phyloP scores from a whole-genome alignment of 805 yeast genomes.

The Cephaloascus albidus region DNA sequence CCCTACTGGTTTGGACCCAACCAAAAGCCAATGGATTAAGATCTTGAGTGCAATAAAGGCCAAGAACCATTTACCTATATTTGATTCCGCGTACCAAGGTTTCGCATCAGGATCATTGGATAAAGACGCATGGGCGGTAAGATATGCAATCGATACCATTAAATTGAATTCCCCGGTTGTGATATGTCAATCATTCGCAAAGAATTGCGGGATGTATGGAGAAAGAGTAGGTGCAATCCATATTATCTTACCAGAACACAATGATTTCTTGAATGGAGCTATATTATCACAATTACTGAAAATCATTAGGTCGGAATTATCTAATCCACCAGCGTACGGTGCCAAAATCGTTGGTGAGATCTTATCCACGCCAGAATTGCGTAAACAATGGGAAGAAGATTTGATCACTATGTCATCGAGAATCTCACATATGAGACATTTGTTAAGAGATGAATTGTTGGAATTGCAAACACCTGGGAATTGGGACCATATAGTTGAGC shows the following conservation, averaged over 20 bases:
- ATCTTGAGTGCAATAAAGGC: conserved; percentile 54
- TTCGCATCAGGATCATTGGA: conserved; percentile 85
- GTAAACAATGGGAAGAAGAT: conserved; percentile 75
- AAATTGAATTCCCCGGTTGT: conserved; percentile 47
- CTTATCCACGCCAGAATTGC: conserved; percentile 56
- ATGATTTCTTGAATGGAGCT: conserved; percentile 38
- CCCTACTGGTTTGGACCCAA: conserved; percentile 96
- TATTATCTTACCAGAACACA: conserved; percentile 42
- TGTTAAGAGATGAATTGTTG: conserved; percentile 51
- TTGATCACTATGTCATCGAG: conserved; percentile 81
- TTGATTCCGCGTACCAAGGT: conserved; percentile 96
- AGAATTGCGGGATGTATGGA: conserved; percentile 95
- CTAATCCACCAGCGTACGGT: conserved; percentile 94
- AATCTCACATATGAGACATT: conserved; percentile 69
- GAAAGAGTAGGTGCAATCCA: conserved; percentile 96
- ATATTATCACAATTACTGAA: conserved; percentile 68
- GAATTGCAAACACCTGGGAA: conserved; percentile 70
- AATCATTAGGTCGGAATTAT: conserved; percentile 74
- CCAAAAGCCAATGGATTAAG: conserved; percentile 67
- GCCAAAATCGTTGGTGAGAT: conserved; percentile 81
- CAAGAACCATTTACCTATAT: conserved; percentile 66
- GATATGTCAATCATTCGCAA: conserved; percentile 93
- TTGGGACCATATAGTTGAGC: conserved; percentile 87
- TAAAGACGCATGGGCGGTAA: conserved; percentile 77
- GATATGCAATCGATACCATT: conserved; percentile 45